Percentiles rank a stretch among this genome's conserved stretches.
phyloP scores from a whole-genome alignment of 306 rosid genomes.

The Canavalia ensiformis region DNA sequence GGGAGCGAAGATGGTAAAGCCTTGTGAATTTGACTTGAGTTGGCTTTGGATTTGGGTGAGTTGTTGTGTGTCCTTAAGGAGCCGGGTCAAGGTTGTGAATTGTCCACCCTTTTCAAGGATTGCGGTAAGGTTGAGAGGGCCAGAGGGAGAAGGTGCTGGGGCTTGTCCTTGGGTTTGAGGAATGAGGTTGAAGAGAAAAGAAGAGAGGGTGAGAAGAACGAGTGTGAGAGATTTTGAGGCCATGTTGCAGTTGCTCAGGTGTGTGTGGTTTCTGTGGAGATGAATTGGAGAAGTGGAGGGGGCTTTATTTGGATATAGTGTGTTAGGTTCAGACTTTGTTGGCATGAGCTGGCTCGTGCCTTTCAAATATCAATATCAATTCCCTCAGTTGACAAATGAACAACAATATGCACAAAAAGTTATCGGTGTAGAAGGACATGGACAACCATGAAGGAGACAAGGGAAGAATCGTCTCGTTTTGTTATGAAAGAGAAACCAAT shows the following conservation, averaged over 20 bases:
- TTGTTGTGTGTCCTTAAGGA: constrained; percentile 65
- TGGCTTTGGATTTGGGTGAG: constrained; percentile 63
- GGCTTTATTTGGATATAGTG: constrained; percentile 54
- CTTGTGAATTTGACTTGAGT: constrained; percentile 69
- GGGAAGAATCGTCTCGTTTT: constrained; percentile 4
- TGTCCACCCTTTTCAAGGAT: constrained; percentile 71
- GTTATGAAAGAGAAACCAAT: background rate
- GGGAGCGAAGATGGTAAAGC: constrained; percentile 80
- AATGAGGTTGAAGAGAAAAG: constrained; percentile 51
- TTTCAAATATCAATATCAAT: constrained; percentile 23
- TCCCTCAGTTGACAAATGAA: constrained; percentile 41
- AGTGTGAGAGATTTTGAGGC: constrained; percentile 58
- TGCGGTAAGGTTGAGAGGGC: constrained; percentile 67
- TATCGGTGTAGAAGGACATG: background rate
- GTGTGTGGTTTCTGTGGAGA: background rate
- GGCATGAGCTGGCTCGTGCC: constrained; percentile 77
- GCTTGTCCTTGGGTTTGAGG: constrained; percentile 49
- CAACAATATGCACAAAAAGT: constrained; percentile 24
- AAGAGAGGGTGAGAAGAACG: constrained; percentile 53
- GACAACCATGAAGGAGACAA: background rate
- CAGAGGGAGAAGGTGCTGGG: constrained; percentile 66
- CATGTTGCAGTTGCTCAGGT: constrained; percentile 48
- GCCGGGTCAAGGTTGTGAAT: constrained; percentile 62
- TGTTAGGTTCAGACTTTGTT: constrained; percentile 54
- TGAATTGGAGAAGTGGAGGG: constrained; percentile 4